Evolutionary conservation across 768 basidiomycete genomes (phyloP).

Genomic region (Lactifluus pinguis): DNA sequence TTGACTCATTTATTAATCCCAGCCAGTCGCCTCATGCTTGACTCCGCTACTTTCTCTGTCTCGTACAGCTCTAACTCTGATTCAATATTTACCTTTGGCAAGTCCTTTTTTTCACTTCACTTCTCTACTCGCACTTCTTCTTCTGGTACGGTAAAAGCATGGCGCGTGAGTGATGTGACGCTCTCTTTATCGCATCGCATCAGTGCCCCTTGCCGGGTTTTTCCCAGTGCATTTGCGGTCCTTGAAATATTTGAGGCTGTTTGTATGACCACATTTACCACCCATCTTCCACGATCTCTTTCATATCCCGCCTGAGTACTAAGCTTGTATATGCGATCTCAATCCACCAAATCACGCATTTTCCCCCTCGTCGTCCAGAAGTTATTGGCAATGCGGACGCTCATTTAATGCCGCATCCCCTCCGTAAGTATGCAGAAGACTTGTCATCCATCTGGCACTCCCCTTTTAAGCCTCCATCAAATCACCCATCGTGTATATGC

Average conservation of each 20-base stretch:
- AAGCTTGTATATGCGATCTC: background rate
- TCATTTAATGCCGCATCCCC: slow-evolving; percentile 40
- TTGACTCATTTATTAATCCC: background rate
- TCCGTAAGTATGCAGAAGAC: slow-evolving; percentile 1
- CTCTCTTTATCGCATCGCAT: background rate
- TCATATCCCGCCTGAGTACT: slow-evolving; percentile 59
- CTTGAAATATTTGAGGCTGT: background rate
- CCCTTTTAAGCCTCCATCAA: slow-evolving; percentile 55
- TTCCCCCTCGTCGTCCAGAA: slow-evolving; percentile 33
- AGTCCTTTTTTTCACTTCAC: background rate
- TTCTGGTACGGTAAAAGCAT: background rate
- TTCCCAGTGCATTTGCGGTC: background rate
- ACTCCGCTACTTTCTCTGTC: background rate
- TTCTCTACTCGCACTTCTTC: background rate
- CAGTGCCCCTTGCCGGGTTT: background rate
- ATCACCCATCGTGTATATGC: slow-evolving; percentile 71
- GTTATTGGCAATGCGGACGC: slow-evolving; percentile 45
- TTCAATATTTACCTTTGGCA: background rate
- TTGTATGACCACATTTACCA: slow-evolving; percentile 1
- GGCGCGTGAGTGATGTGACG: background rate
- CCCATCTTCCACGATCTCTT: slow-evolving; percentile 47
- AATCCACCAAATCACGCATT: background rate
- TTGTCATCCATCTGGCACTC: slow-evolving; percentile 3
- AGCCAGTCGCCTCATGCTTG: background rate
- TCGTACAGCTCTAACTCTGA: background rate